These are phyloP conservation scores for Serendipita sp. DNA, from an alignment of 768 basidiomycete genomes.

Conservation along the genomic window DNA sequence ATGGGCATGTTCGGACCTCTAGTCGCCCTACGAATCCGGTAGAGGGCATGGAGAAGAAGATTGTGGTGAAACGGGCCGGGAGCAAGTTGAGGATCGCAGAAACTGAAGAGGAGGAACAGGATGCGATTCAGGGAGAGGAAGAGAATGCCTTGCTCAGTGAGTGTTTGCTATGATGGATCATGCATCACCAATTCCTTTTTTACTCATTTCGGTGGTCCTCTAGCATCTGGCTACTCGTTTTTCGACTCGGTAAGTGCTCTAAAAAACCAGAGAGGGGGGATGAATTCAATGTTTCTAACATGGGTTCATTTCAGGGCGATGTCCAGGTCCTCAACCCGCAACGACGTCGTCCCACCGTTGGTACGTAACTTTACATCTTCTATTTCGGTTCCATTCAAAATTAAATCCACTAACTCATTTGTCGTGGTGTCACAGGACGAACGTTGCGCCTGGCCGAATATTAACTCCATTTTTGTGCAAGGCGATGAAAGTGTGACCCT, in stretches of 20 bases:
- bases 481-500: no score
- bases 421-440: no score
- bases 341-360: slow-evolving; percentile 2
- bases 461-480: no score
- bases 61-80: background rate
- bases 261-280: no score
- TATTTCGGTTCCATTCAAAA: no score
- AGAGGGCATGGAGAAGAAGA: background rate
- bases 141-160: slow-evolving; percentile 5
- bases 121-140: background rate
- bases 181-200: background rate
- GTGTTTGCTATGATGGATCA: no score
- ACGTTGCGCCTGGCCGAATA: no score
- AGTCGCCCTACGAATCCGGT: slow-evolving; percentile 5
- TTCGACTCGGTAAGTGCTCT: slow-evolving; percentile 13
- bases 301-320: background rate
- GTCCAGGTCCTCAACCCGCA: slow-evolving; percentile 5
- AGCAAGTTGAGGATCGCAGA: background rate
- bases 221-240: slow-evolving; percentile 14
- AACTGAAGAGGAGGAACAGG: background rate
- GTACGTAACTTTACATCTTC: background rate
- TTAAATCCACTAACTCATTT: no score
- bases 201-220: background rate
- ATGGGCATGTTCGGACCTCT: slow-evolving; percentile 23
- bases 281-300: background rate